phyloP scores from a whole-genome alignment of 441 rosid species.

The Adansonia gregorii region DNA sequence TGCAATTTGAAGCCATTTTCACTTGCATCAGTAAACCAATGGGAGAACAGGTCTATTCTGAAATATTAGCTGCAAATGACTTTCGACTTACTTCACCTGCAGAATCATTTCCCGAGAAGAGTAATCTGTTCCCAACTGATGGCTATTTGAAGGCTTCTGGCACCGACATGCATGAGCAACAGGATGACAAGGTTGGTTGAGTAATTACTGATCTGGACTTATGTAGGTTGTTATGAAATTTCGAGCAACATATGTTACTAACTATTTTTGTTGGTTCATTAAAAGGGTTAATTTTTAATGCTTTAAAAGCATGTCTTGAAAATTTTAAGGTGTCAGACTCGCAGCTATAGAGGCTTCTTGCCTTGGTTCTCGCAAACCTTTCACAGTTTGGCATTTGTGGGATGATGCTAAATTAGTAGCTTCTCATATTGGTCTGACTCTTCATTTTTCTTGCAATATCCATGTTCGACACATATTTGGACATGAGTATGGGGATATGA shows the following conservation, averaged over 20 bases:
- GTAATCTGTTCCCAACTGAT: constrained; percentile 23
- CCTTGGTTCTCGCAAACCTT: constrained; percentile 2
- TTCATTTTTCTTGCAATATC: too few relatives aligned
- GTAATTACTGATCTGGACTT: constrained; percentile 15
- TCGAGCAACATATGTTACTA: neutral
- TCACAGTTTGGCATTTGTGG: constrained; percentile 17
- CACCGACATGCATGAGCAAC: constrained; percentile 28
- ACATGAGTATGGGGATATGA: too few relatives aligned
- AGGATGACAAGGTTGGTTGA: constrained; percentile 45
- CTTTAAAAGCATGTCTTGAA: constrained; percentile 6
- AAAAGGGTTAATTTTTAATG: neutral
- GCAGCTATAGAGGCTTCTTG: neutral
- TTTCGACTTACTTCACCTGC: constrained; percentile 24
- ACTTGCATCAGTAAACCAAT: constrained; percentile 31
- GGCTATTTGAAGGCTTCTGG: constrained; percentile 16
- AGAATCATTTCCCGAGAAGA: constrained; percentile 31
- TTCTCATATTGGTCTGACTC: too few relatives aligned
- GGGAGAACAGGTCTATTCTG: constrained; percentile 25
- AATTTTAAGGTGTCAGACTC: neutral
- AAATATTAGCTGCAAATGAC: constrained; percentile 35
- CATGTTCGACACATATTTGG: too few relatives aligned
- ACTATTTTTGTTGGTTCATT: neutral
- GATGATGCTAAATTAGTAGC: constrained; percentile 8
- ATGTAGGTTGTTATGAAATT: neutral
- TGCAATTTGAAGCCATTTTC: constrained; percentile 32